A percentile compares a stretch with the other conserved stretches of the same genome.
Evolutionary conservation across 257 asterid species (phyloP).

Genomic region (Parsonsia alboflavescens): DNA sequence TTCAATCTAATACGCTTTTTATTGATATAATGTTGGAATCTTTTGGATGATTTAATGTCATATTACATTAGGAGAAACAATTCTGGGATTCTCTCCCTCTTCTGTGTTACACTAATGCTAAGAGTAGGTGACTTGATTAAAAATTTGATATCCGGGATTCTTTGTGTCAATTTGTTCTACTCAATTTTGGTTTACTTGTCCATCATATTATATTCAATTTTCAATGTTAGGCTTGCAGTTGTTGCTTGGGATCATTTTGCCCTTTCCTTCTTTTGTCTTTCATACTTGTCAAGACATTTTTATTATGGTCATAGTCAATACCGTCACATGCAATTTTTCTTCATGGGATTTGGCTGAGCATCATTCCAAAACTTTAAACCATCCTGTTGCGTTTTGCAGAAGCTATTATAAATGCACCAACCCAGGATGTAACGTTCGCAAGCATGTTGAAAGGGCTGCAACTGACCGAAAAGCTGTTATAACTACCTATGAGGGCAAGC

Average conservation of each 20-base stretch:
- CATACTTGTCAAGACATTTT: not conserved
- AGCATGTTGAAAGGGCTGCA: constrained; percentile 93
- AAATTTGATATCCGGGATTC: not conserved
- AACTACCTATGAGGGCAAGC: constrained; percentile 88
- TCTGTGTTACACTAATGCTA: not conserved
- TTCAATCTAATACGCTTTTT: not conserved
- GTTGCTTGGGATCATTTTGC: not conserved
- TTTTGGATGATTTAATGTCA: not conserved
- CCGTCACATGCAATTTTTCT: not conserved
- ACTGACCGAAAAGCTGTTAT: constrained; percentile 77
- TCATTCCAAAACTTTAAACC: not conserved
- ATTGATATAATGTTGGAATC: not conserved
- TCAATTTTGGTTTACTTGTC: not conserved
- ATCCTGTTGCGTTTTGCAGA: constrained; percentile 40
- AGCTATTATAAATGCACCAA: constrained; percentile 89
- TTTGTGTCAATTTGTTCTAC: not conserved
- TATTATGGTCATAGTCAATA: not conserved
- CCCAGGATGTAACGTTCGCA: constrained; percentile 82
- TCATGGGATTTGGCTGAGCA: not conserved
- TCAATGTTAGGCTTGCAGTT: not conserved
- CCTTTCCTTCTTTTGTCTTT: not conserved
- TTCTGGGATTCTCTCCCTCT: not conserved
- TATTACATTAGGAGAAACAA: not conserved
- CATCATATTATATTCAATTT: not conserved
- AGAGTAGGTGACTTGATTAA: not conserved